Evolutionary conservation across 192 early-diverging fungal species (phyloP).

Genomic region (Coemansia sp.): DNA sequence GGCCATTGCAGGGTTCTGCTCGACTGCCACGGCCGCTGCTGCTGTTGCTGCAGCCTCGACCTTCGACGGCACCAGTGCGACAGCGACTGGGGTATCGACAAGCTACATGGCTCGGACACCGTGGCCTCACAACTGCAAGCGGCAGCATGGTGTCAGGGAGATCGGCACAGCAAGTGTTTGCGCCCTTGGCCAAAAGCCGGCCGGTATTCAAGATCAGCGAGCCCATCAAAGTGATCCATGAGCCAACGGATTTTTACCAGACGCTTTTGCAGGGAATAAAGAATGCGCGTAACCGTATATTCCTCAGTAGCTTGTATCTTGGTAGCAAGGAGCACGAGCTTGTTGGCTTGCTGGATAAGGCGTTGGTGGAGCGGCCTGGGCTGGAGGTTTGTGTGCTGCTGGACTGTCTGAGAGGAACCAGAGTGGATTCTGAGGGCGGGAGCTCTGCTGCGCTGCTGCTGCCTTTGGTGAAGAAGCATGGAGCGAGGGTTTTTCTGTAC

Average conservation of each 20-base stretch:
- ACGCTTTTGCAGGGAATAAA: slow-evolving; percentile 58
- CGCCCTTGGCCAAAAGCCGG: slow-evolving; percentile 22
- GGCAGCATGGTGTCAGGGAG: too few species aligned
- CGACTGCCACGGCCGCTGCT: too few species aligned
- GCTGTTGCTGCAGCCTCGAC: too few species aligned
- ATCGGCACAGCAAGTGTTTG: slow-evolving; percentile 32
- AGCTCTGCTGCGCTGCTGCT: slow-evolving; percentile 68
- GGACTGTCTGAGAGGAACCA: slow-evolving; percentile 84
- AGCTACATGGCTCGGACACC: too few species aligned
- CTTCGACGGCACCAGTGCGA: too few species aligned
- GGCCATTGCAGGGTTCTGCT: too few species aligned
- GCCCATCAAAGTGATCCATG: slow-evolving; percentile 48
- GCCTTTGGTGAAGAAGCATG: slow-evolving; percentile 23
- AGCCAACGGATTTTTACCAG: slow-evolving; percentile 56
- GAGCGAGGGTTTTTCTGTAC: slow-evolving; percentile 72
- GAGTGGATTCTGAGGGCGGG: slow-evolving; percentile 41
- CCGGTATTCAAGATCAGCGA: slow-evolving; percentile 40
- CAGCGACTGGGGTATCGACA: too few species aligned
- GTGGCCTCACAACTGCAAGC: too few species aligned
- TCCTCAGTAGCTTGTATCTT: slow-evolving; percentile 85
- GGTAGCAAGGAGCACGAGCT: slow-evolving; percentile 79
- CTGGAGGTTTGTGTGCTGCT: slow-evolving; percentile 76
- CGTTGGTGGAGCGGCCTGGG: slow-evolving; percentile 48
- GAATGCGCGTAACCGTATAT: slow-evolving; percentile 67
- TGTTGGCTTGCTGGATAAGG: slow-evolving; percentile 56